Conservation (phyloP, 2,329 filamentous ascomycete genomes). For the Thermothelomyces thermophilus region DNA sequence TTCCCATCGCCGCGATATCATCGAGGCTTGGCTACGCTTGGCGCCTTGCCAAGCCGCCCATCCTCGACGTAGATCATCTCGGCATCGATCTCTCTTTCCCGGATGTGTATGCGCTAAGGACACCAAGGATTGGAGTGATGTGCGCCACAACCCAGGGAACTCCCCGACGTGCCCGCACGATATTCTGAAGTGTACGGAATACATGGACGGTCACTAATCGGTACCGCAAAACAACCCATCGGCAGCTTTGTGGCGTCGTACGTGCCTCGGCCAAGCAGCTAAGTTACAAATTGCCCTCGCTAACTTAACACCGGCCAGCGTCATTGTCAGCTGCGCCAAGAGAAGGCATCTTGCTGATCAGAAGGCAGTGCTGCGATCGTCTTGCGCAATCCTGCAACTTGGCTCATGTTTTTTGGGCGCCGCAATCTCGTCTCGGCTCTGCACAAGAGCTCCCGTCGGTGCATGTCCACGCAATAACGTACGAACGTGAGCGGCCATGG, state of each 20-base stretch:
- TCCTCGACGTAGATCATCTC: constrained; percentile 20
- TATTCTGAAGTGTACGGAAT: too few species aligned
- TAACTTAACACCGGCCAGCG: too few species aligned
- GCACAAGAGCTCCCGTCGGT: neutral
- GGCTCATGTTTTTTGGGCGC: neutral
- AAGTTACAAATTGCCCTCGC: too few species aligned
- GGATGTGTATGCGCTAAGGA: too few species aligned
- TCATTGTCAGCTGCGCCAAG: neutral
- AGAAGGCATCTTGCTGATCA: neutral
- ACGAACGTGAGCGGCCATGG: constrained; percentile 11
- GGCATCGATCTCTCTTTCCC: constrained; percentile 16
- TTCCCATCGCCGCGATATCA: constrained; percentile 1
- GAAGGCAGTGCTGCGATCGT: neutral
- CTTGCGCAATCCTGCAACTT: neutral
- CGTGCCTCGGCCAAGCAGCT: too few species aligned
- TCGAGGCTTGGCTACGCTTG: constrained; percentile 3
- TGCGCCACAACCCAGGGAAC: constrained; percentile 2
- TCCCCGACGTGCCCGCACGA: too few species aligned
- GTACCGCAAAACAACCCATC: too few species aligned
- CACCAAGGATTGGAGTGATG: constrained; percentile 1
- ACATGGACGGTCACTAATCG: too few species aligned
- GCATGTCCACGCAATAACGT: constrained; percentile 2
- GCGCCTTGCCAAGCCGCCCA: constrained; percentile 14
- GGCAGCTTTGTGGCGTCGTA: too few species aligned
- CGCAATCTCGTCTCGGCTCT: neutral